These are phyloP conservation scores for Ascochyta pisi DNA, from an alignment of 2,329 filamentous ascomycete genomes.

Conservation along the genomic window DNA sequence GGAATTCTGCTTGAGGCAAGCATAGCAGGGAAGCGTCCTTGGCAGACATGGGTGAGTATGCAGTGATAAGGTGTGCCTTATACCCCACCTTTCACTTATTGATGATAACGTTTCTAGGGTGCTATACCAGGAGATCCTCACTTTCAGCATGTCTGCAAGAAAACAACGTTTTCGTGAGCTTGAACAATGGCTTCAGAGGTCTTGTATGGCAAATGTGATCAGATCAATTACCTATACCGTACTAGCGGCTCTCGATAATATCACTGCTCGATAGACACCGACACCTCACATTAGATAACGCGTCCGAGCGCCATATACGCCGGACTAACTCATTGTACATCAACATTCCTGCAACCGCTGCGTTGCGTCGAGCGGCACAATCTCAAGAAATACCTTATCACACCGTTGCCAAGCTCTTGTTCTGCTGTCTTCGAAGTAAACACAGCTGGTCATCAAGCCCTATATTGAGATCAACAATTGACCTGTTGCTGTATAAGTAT, in stretches of 20 bases:
- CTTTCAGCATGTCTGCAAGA: not conserved
- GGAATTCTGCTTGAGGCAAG: not conserved
- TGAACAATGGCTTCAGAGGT: too few relatives aligned
- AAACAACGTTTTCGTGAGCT: not conserved
- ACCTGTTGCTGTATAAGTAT: not conserved
- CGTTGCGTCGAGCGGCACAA: not conserved
- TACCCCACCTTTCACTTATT: too few relatives aligned
- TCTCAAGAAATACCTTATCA: not conserved
- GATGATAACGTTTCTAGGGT: not conserved
- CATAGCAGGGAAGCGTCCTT: constrained; percentile 2
- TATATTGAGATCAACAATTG: not conserved
- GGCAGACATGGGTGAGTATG: constrained; percentile 2
- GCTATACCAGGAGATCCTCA: not conserved
- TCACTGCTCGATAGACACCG: not conserved
- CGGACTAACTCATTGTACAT: not conserved
- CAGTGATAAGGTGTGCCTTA: constrained; percentile 2
- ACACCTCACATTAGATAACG: not conserved
- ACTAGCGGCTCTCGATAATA: too few relatives aligned
- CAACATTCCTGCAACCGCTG: not conserved
- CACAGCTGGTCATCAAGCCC: not conserved
- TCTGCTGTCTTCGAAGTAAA: not conserved
- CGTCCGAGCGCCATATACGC: not conserved
- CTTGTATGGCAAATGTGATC: too few relatives aligned
- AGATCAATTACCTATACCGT: too few relatives aligned
- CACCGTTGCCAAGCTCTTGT: not conserved